These are phyloP conservation scores for Suhomyces ambrosiae DNA, from an alignment of 1,139 yeast genomes.

Conservation along the genomic window DNA sequence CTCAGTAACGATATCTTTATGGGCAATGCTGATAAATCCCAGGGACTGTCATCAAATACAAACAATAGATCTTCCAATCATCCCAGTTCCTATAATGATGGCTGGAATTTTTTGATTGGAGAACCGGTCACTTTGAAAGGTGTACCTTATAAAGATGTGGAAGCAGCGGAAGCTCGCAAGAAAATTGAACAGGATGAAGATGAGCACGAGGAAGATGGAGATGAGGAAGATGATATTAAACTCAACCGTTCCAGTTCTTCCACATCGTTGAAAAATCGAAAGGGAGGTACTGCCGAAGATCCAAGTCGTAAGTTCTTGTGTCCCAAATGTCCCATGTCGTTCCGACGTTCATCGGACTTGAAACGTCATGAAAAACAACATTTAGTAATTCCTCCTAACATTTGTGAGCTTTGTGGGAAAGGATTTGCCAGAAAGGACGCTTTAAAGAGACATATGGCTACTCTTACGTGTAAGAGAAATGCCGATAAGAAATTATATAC, in stretches of 20 bases:
- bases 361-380: slow-evolving; percentile 68
- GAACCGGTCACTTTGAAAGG: slow-evolving; percentile 23
- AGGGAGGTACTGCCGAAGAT: slow-evolving; percentile 14
- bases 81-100: slow-evolving; percentile 27
- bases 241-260: slow-evolving; percentile 10
- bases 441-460: slow-evolving; percentile 68
- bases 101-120: slow-evolving; percentile 42
- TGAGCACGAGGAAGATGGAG: slow-evolving; percentile 11
- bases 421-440: slow-evolving; percentile 86
- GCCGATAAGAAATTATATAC: slow-evolving; percentile 49
- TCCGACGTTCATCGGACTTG: slow-evolving; percentile 63
- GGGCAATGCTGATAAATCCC: slow-evolving; percentile 10
- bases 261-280: slow-evolving; percentile 2
- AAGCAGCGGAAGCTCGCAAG: background rate
- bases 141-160: slow-evolving; percentile 8
- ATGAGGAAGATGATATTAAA: slow-evolving; percentile 16
- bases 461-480: slow-evolving; percentile 72
- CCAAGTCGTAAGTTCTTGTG: slow-evolving; percentile 45
- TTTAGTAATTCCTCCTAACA: slow-evolving; percentile 61
- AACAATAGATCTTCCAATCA: slow-evolving; percentile 13
- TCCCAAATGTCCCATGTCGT: slow-evolving; percentile 53
- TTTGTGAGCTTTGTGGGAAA: slow-evolving; percentile 73
- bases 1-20: slow-evolving; percentile 45
- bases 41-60: slow-evolving; percentile 6
- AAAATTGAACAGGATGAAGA: slow-evolving; percentile 6